Evolutionary conservation across 345 rosid genomes (phyloP).

Genomic region (Syzygium oleosum): DNA sequence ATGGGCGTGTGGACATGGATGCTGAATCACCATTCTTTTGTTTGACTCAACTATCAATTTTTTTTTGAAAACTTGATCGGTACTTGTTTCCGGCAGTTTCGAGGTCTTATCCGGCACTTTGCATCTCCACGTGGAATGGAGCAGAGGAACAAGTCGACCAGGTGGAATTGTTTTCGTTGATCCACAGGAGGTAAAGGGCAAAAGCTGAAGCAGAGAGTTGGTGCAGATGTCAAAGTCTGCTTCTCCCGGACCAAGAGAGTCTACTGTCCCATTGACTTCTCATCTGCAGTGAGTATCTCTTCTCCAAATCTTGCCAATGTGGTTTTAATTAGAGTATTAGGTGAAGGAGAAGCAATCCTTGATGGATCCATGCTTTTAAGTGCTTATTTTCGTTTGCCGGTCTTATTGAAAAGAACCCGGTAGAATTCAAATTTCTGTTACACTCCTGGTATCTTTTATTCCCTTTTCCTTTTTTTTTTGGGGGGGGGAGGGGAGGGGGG

Average conservation of each 20-base stretch:
- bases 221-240: conserved; percentile 57
- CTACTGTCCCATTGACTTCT: conserved; percentile 9
- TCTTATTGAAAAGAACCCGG: not conserved
- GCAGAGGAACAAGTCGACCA: not conserved
- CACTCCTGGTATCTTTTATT: not conserved
- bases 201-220: conserved; percentile 6
- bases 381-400: not conserved
- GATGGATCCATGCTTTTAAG: not conserved
- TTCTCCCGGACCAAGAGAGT: conserved; percentile 34
- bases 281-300: conserved; percentile 24
- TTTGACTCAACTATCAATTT: not conserved
- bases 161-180: not conserved
- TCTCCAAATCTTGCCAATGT: not conserved
- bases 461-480: not conserved
- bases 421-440: not conserved
- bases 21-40: not conserved
- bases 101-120: not conserved
- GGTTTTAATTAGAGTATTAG: not conserved
- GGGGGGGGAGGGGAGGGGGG: not conserved
- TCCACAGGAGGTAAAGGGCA: conserved; percentile 19
- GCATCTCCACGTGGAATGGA: not conserved
- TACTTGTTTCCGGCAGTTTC: not conserved
- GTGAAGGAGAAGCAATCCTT: not conserved
- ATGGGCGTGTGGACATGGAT: not conserved
- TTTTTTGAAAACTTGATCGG: not conserved